Conservation (phyloP, 176 grass and related monocot genomes). For the Elaeis guineensis region DNA sequence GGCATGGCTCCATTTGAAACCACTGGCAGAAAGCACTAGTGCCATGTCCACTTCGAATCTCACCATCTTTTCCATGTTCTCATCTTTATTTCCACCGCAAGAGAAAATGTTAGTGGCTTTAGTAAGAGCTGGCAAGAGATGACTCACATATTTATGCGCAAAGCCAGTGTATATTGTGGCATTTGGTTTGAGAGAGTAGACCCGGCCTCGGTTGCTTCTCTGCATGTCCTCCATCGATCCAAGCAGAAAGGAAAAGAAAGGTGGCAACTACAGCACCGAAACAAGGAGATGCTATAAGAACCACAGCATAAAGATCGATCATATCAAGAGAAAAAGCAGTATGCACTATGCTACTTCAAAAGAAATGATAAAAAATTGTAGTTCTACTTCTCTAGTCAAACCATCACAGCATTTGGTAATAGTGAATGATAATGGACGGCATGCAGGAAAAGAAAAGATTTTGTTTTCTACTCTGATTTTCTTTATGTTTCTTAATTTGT, state of each 20-base stretch:
- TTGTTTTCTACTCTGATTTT: no score
- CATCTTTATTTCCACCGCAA: not conserved
- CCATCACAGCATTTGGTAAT: no score
- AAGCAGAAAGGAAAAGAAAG: no score
- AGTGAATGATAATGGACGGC: no score
- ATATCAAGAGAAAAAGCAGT: not conserved
- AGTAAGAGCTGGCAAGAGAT: conserved; percentile 9
- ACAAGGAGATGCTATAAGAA: no score
- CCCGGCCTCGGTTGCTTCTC: not conserved
- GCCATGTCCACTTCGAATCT: conserved; percentile 20
- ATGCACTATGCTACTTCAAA: no score
- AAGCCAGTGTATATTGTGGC: not conserved
- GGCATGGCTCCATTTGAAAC: conserved; percentile 8
- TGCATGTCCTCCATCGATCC: conserved; percentile 10
- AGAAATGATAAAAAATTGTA: no score
- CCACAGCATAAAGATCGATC: no score
- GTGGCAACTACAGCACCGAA: not conserved
- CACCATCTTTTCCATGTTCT: conserved; percentile 1
- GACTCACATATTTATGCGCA: not conserved
- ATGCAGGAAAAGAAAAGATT: not conserved
- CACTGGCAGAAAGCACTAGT: not conserved
- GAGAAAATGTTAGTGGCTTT: not conserved
- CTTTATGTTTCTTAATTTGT: no score
- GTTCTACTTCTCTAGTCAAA: no score
- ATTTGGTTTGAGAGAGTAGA: no score